Percentiles rank a stretch among this genome's conserved stretches.
phyloP scores from a whole-genome alignment of 129 eudicot genomes.

The Flaveria robusta region DNA sequence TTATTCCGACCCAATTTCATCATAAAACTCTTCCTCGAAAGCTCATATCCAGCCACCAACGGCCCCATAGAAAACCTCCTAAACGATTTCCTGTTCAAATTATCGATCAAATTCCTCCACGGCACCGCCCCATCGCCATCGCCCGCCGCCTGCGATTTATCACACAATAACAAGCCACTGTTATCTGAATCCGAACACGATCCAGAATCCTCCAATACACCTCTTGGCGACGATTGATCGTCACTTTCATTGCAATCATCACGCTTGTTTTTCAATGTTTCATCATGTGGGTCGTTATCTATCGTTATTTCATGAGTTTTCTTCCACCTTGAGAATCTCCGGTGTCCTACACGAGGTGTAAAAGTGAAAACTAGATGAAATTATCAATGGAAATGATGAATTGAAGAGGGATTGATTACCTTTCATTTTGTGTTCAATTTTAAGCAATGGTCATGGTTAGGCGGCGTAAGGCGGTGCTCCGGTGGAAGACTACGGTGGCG shows the following conservation, averaged over 20 bases:
- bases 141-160: constrained; percentile 12
- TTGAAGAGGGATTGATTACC: constrained; percentile 9
- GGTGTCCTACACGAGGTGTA: not conserved
- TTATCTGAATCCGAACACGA: constrained; percentile 62
- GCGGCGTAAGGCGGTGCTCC: constrained; percentile 24
- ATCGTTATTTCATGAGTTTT: constrained; percentile 21
- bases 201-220: constrained; percentile 55
- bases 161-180: constrained; percentile 38
- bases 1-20: constrained; percentile 52
- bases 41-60: constrained; percentile 11
- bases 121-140: constrained; percentile 25
- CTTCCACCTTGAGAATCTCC: constrained; percentile 19
- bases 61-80: constrained; percentile 50
- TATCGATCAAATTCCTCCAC: constrained; percentile 55
- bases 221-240: constrained; percentile 59
- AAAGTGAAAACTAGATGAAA: not conserved
- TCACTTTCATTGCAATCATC: constrained; percentile 30
- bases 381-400: no score
- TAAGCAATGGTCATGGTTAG: constrained; percentile 24
- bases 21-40: constrained; percentile 45
- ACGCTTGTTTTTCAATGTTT: constrained; percentile 6
- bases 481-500: constrained; percentile 5
- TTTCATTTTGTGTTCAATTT: constrained; percentile 24
- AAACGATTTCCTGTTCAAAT: constrained; percentile 45
- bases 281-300: constrained; percentile 23